A percentile compares a stretch with the other conserved stretches of the same genome.
Evolutionary conservation across 371 early-diverging fungal species (phyloP).

Genomic region (Apophysomyces elegans): DNA sequence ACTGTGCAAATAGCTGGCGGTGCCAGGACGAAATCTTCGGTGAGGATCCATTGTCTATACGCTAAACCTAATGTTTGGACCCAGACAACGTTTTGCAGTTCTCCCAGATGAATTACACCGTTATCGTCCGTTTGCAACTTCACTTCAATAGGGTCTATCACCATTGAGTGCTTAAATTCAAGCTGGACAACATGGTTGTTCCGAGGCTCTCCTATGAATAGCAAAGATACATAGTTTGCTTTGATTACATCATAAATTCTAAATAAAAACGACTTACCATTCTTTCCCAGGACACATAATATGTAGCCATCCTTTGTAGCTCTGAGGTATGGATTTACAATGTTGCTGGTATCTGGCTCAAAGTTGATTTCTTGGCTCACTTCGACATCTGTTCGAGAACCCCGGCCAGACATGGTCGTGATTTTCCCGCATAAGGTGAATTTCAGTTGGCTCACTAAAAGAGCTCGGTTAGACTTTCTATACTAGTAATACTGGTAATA

Average conservation of each 20-base stretch:
- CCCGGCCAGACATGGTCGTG: constrained; percentile 25
- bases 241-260: not conserved
- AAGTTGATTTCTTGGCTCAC: constrained; percentile 14
- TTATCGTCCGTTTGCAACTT: constrained; percentile 44
- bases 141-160: constrained; percentile 10
- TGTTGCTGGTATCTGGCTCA: not conserved
- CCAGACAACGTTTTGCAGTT: constrained; percentile 27
- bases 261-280: constrained; percentile 36
- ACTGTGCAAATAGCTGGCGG: constrained; percentile 28
- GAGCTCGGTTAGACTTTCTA: not conserved
- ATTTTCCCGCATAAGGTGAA: constrained; percentile 42
- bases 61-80: constrained; percentile 9
- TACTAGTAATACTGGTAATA: too few relatives aligned
- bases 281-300: constrained; percentile 50
- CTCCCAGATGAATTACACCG: constrained; percentile 50
- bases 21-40: constrained; percentile 2
- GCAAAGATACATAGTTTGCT: not conserved
- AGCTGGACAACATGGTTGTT: constrained; percentile 36
- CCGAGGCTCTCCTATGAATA: constrained; percentile 40
- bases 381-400: constrained; percentile 16
- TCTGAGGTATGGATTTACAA: constrained; percentile 29
- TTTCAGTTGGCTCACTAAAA: constrained; percentile 22
- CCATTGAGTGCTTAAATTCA: constrained; percentile 35
- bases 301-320: constrained; percentile 31
- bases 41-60: constrained; percentile 20